phyloP scores from a whole-genome alignment of 78 protist species.

The Chrysochromulina tobinii region DNA sequence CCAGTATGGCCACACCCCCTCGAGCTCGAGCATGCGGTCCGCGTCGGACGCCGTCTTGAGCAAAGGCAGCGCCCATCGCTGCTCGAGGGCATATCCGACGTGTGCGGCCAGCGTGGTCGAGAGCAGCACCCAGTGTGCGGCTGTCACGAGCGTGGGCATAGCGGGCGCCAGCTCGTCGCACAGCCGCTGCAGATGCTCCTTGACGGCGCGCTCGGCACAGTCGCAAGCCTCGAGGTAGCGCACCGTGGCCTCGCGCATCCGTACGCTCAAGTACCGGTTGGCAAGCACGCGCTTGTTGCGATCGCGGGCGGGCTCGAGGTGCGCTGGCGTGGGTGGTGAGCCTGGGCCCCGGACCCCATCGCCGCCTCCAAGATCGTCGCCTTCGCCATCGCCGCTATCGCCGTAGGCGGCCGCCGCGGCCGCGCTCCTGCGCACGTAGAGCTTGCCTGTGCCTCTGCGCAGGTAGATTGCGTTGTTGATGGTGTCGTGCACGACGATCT shows the following conservation, averaged over 20 bases:
- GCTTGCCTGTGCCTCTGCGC: no score
- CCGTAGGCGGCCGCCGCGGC: no score
- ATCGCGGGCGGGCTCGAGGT: no score
- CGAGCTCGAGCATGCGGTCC: neutral
- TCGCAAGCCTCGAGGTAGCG: neutral
- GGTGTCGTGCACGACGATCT: no score
- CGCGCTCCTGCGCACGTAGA: no score
- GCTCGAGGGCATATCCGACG: neutral
- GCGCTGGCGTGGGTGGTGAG: no score
- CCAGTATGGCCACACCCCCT: neutral
- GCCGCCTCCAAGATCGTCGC: no score
- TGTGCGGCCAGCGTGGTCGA: neutral
- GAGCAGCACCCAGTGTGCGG: neutral
- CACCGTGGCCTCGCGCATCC: neutral
- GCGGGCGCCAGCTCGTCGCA: neutral
- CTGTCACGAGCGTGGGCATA: neutral
- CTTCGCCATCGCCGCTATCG: no score
- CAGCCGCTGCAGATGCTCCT: neutral
- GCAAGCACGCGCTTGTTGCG: no score
- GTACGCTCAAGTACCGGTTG: neutral
- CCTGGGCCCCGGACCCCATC: no score
- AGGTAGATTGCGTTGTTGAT: no score
- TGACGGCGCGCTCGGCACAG: neutral
- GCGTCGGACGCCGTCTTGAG: neutral
- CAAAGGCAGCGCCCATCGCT: neutral